A percentile compares a stretch with the other conserved stretches of the same genome.
These are phyloP conservation scores for Trapa incisa DNA, from an alignment of 345 rosid genomes.

Conservation along the genomic window DNA sequence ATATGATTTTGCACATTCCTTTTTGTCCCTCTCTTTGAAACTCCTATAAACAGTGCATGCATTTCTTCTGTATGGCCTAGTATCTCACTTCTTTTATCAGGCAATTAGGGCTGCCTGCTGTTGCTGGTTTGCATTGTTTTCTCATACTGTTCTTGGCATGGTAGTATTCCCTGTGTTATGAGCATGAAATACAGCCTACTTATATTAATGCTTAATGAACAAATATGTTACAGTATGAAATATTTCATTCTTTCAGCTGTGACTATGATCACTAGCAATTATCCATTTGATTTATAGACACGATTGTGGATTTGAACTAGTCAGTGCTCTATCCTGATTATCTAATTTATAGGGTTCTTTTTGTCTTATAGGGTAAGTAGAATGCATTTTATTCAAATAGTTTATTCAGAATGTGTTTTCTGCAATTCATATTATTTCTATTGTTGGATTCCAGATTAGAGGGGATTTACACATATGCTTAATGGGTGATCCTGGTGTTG, in stretches of 20 bases:
- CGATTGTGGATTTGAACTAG: neutral
- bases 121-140: neutral
- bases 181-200: neutral
- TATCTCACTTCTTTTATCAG: neutral
- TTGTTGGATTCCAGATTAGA: conserved; percentile 53
- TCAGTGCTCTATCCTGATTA: neutral
- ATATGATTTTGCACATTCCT: neutral
- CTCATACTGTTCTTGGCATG: neutral
- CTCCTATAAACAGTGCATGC: neutral
- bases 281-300: neutral
- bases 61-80: neutral
- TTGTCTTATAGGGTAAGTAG: neutral
- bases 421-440: neutral
- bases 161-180: neutral
- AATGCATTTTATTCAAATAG: neutral
- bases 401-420: neutral
- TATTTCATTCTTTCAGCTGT: neutral
- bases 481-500: conserved; percentile 99
- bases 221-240: neutral
- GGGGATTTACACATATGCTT: conserved; percentile 92
- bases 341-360: neutral
- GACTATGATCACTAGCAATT: neutral
- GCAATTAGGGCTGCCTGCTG: neutral
- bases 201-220: neutral
- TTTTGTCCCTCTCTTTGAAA: neutral